Evolutionary conservation across 2,329 filamentous ascomycete species (phyloP), one percentile per base, ranked within the genome.

Genomic region (Blastomyces silverae): DNA sequence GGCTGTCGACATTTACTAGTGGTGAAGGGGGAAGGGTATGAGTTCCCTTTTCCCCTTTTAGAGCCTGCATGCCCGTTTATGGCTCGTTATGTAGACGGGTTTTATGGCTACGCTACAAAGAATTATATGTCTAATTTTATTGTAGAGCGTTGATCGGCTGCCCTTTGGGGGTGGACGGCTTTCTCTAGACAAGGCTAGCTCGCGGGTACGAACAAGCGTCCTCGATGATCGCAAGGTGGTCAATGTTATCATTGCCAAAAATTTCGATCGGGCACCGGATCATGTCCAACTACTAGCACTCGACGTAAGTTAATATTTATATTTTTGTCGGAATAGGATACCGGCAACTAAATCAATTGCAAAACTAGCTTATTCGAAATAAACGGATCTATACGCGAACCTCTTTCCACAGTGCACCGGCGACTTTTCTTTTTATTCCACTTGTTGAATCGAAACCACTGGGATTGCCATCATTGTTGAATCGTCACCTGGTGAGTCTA

Each of bases 211-310:
- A 48, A 75, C 72, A 64, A 72, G 67, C 66, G 72, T 73, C 64
- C 74, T 80, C 64, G 82, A 84, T 65, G 78, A 78, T 64, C 79
- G 78, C 60, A 81, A 81, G 63, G 89, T 96, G 68, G 89, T 91
- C 67, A 92, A 96, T 76, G 82, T 97, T 13, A 82, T 97, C 28
- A 84, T 99, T 62, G 90, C 90, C 1, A 89, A 87, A 69, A 86
- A 95, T 73, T 85, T 97, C 62, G 87, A 96, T 73, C 79, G 80
- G 62, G 89, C 91, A 0, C 83, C 84, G n/a, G 82, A 85, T 46
- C 84, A 85, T 63, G 87, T 97, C 13, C 94, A 99, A 77, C 87
- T 94, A 56, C 92, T 97, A 75, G 89, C 80, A 31, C 75, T 88
- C 5, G 85, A 88, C 76, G 82, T 84, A 71, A 66, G 67, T 8